Base-by-base conservation (phyloP, 345 rosid genomes). In the Conringia planisiliqua region DNA sequence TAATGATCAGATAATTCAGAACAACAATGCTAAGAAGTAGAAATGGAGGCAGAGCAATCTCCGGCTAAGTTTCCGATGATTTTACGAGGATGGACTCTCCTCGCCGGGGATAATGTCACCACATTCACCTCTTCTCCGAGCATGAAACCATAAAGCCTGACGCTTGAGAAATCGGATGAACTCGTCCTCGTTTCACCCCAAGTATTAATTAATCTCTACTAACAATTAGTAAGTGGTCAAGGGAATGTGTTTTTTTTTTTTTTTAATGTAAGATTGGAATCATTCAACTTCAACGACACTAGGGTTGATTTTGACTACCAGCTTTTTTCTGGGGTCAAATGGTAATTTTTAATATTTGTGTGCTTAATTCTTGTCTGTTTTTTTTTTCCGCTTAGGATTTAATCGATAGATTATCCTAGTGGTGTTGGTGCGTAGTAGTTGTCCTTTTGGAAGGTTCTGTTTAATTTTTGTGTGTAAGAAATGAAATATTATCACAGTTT, bases 111-210 rank as follows among this genome's bases (percentile, higher is more conserved):
- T 68, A 22, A 80, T 79, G 84, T 92, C 96, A 29, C 94, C 97
- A 42, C 89, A 79, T 48, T 86, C 96, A 62, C 97, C 98, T 10
- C 82, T 88, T 12, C 89, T 92, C 61, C 79, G 63, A n/a, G 86
- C 92, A 46, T 78, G n/a, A 71, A 27, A 10, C 8, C 5, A 16
- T 24, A 12, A 24, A 12, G 11, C 35, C 0, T 30, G 46, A 51
- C 24, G 32, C 36, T 27, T 62, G 54, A 52, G 13, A 36, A 16
- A 43, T 43, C n/a, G 58, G 71, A 64, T 64, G 27, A 55, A 65
- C 57, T 20, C 35, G 35, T 42, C 27, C 26, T 16, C 10, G 7
- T 17, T 39, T 63, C 47, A 46, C 60, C 29, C 26, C 42, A 59
- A 52, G 13, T 62, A 35, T 63, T 44, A 12, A 12, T 43, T 51